Base-by-base conservation (phyloP, 441 rosid species). In the Brassica hybrid region DNA sequence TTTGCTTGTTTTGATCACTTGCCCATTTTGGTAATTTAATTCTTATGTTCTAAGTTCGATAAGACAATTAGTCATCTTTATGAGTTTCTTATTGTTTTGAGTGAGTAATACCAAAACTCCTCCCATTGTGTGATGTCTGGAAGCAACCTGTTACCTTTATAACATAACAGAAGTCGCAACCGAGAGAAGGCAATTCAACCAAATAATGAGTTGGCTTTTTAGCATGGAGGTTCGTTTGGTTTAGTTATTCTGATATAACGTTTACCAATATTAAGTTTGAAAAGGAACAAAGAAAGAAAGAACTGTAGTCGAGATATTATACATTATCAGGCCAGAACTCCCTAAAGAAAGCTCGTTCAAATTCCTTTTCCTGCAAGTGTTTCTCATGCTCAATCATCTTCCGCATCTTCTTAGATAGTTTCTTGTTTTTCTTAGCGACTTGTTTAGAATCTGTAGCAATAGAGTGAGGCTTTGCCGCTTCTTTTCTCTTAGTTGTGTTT, bases 241-340 rank as follows among this genome's bases (percentile, higher is more conserved):
- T 27, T 27, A 27, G 5, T 27, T 1, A 5, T 5, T 27, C 30
- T 27, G 1, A 27, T 27, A 27, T 27, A 27, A 27, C 30, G 16
- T 36, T 36, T 34, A 1, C 14, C 16, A n/a, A 13, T 13, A 45
- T 45, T 13, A 45, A n/a, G 54, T 4, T 5, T 0, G 4, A 45
- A 45, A n/a, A 45, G 16, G 54, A n/a, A 43, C n/a, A 43, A 45
- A 45, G 52, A 43, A 43, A 43, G 17, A 45, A 45, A 45, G 16
- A 45, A 45, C 2, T 45, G 54, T 4, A 45, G 0, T 13, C 54
- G 0, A 3, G 0, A 3, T 65, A 9, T 16, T 87, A 92, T 67
- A 94, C 94, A 87, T 94, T 93, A 71, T 94, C 98, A 0, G 98
- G 98, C 97, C 98, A 94, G 65, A 94, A 94, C 81, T 92, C 97